Evolutionary conservation across 371 early-diverging fungal genomes (phyloP), one percentile per base, ranked within the genome.

Genomic region (Apophysomyces variabilis): DNA sequence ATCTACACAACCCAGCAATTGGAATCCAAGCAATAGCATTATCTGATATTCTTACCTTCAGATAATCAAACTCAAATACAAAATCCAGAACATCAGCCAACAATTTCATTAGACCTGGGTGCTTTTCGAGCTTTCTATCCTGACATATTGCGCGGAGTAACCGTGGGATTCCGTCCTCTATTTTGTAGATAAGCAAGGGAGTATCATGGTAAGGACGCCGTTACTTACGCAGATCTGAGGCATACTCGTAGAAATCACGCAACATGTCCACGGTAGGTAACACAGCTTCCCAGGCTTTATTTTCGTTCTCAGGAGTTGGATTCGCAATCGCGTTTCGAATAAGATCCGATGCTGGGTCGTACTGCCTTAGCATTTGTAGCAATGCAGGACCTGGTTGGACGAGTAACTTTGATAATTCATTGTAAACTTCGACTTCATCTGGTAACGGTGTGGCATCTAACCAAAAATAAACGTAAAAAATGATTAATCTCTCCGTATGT

Each of bases 41-140:
- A 4, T 56, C n/a, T 36, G 7, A 11, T 16, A 18, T 12, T 1
- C 66, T 45, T 82, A 91, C 92, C 88, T 97, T 96, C 21, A 95
- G 74, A 66, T 93, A 89, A 72, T 96, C 98, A 80, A 96, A 97
- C 54, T 90, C 90, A 73, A 95, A 92, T 39, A 90, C 90, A 76
- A 95, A 95, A 72, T 93, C 89, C 46, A 98, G 84, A 39, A 96
- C 79, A 57, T 94, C 89, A 16, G 92, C 95, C 67, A 96, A 79
- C 56, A 89, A 80, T 65, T 88, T 89, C 16, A 95, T 91, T 43
- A 93, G 82, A 11, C 93, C 93, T 69, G 90, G 95, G 70, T 92
- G 85, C 46, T 77, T 73, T 73, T 93, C 92, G 37, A 95, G 74
- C 69, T 88, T 88, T 47, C 82, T 79, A 54, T 76, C 72, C 64